phyloP scores from a whole-genome alignment of 305 asterid species.

The Coffea humblotiana region DNA sequence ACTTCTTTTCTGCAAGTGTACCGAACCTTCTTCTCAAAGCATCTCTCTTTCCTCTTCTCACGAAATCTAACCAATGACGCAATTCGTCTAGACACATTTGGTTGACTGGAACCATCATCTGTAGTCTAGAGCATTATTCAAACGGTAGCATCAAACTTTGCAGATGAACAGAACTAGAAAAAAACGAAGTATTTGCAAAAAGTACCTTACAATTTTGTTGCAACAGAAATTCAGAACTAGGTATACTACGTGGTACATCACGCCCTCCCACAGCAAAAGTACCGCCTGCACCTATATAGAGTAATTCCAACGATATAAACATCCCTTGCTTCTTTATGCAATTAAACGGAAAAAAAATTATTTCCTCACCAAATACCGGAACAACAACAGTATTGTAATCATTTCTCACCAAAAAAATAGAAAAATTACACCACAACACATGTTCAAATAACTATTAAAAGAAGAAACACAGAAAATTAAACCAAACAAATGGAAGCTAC shows the following conservation, averaged over 20 bases:
- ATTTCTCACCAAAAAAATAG: neutral
- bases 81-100: constrained; percentile 47
- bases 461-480: neutral
- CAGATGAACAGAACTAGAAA: neutral
- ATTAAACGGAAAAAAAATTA: constrained; percentile 7
- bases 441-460: neutral
- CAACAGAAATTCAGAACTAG: constrained; percentile 20
- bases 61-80: constrained; percentile 58
- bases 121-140: neutral
- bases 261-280: constrained; percentile 64
- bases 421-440: neutral
- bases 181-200: neutral
- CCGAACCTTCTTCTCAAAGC: constrained; percentile 64
- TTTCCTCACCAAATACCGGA: neutral
- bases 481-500: neutral
- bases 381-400: neutral
- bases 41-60: constrained; percentile 60
- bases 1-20: constrained; percentile 66
- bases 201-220: constrained; percentile 8
- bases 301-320: neutral
- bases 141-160: neutral
- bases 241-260: constrained; percentile 65
- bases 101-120: constrained; percentile 8
- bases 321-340: neutral
- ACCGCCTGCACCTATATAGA: constrained; percentile 54